These are phyloP conservation scores for Hsuehochloa calcarea DNA, from an alignment of 176 grass and related monocot species.

Conservation along the genomic window DNA sequence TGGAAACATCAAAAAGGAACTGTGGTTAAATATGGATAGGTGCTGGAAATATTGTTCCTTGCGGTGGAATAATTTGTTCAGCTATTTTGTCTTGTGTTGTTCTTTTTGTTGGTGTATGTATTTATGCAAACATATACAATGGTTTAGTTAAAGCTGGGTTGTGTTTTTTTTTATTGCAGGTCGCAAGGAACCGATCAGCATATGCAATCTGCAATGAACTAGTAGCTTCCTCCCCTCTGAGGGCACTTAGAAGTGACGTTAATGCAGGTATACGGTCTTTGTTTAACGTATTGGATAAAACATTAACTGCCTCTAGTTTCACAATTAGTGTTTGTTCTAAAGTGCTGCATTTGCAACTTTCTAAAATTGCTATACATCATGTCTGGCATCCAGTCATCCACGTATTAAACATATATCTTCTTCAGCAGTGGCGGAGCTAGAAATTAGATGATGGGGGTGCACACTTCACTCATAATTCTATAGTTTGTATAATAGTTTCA, in stretches of 20 bases:
- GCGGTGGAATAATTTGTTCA: neutral
- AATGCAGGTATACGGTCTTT: constrained; percentile 24
- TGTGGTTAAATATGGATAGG: neutral
- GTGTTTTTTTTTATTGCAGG: constrained; percentile 21
- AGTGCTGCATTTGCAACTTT: neutral
- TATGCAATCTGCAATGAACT: constrained; percentile 39
- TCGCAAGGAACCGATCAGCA: constrained; percentile 21
- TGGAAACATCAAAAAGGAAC: neutral
- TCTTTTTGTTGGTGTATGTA: constrained; percentile 2
- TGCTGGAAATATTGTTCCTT: neutral
- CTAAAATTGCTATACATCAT: neutral
- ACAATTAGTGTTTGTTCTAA: constrained; percentile 12
- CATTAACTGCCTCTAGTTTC: neutral
- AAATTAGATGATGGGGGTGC: no score
- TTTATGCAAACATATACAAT: neutral
- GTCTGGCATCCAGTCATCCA: neutral
- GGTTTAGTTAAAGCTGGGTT: constrained; percentile 10
- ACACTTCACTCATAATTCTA: no score
- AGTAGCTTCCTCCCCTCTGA: constrained; percentile 20
- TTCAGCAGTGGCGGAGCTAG: no score
- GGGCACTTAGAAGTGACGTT: constrained; percentile 20
- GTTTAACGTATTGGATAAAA: neutral
- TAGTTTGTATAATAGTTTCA: no score
- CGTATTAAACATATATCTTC: constrained; percentile 1
- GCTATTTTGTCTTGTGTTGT: neutral